Conservation (phyloP, 2,329 filamentous ascomycete genomes). For the Zopfia rhizophila region DNA sequence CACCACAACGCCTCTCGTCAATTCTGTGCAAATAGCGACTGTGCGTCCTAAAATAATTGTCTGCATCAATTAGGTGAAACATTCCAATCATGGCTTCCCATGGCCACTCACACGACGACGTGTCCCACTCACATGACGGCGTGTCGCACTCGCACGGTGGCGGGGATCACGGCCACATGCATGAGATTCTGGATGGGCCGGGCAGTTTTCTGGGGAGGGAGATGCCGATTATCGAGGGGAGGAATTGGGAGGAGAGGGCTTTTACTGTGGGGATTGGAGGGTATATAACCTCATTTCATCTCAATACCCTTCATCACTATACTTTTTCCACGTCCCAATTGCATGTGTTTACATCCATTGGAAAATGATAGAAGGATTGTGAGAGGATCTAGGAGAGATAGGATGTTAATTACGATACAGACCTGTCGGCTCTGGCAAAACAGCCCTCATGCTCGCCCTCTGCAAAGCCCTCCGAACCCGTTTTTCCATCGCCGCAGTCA, state of each 20-base stretch:
- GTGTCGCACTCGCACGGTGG: constrained; percentile 57
- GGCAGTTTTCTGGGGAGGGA: constrained; percentile 90
- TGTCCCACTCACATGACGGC: constrained; percentile 62
- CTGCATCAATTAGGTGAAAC: too few species aligned
- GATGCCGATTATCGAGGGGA: constrained; percentile 90
- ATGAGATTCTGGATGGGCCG: constrained; percentile 94
- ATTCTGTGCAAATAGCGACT: too few species aligned
- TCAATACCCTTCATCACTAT: too few species aligned
- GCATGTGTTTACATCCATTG: too few species aligned
- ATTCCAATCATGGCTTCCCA: constrained; percentile 43
- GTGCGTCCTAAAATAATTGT: too few species aligned
- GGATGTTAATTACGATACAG: constrained; percentile 57
- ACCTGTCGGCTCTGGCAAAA: constrained; percentile 96
- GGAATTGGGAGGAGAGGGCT: constrained; percentile 86
- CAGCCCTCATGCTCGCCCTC: constrained; percentile 93
- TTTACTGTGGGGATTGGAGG: constrained; percentile 99
- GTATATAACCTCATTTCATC: too few species aligned
- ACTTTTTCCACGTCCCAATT: too few species aligned
- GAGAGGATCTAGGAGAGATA: neutral
- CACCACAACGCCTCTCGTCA: constrained; percentile 3
- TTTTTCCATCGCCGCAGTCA: constrained; percentile 92
- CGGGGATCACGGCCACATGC: constrained; percentile 88
- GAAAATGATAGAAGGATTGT: too few species aligned
- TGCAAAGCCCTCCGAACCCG: constrained; percentile 82
- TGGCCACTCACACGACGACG: constrained; percentile 45